Conservation (phyloP, 1,284 basidiomycete genomes). For the Ustilago trichophora region DNA sequence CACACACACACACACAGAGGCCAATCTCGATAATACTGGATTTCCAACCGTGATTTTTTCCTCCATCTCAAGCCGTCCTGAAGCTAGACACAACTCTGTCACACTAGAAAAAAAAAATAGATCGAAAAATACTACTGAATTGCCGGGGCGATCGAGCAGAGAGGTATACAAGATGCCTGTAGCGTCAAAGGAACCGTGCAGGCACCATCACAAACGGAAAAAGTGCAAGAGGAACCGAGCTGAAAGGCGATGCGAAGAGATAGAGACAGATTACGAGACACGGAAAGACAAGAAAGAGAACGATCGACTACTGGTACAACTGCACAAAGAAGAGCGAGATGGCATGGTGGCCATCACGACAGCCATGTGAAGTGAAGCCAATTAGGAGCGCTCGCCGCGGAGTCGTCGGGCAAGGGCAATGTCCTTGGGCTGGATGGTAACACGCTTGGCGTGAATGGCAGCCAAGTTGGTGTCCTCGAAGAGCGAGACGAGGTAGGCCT, state of each 20-base stretch:
- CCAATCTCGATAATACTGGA: too few relatives aligned
- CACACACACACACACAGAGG: too few relatives aligned
- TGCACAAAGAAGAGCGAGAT: constrained; percentile 14
- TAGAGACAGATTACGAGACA: constrained; percentile 18
- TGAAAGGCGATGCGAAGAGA: constrained; percentile 31
- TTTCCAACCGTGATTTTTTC: too few relatives aligned
- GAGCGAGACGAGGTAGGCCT: constrained; percentile 86
- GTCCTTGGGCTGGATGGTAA: constrained; percentile 97
- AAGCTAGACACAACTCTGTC: background rate
- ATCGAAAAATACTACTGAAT: constrained; percentile 26
- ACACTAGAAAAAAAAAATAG: background rate
- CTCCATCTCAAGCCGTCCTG: too few relatives aligned
- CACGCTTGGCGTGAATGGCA: constrained; percentile 96
- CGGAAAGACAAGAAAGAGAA: constrained; percentile 8
- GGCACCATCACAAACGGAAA: background rate
- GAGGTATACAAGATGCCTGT: constrained; percentile 40
- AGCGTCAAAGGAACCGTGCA: constrained; percentile 14
- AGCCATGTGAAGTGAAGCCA: constrained; percentile 27
- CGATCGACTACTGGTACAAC: constrained; percentile 44
- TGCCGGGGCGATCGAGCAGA: constrained; percentile 15
- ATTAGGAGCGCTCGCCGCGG: constrained; percentile 73
- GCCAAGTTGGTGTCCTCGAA: constrained; percentile 83
- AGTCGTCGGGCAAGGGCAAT: constrained; percentile 95
- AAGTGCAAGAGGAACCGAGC: constrained; percentile 8
- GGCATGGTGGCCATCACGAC: constrained; percentile 5